Conservation (phyloP, 805 yeast genomes). For the Sungouiozyma ichnusensis region DNA sequence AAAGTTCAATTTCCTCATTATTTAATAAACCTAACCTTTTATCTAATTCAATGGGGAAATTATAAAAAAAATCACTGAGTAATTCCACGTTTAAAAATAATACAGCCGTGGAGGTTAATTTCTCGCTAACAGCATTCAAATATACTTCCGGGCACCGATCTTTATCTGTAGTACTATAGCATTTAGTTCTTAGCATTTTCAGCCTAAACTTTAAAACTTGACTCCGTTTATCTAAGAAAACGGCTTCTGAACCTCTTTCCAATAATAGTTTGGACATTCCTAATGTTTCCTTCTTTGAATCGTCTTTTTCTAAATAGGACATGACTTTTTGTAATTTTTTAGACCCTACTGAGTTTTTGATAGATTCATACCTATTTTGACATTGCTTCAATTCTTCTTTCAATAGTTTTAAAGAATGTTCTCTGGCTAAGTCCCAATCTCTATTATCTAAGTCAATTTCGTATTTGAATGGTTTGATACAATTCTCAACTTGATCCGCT, state of each 20-base stretch:
- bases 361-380: slow-evolving; percentile 44
- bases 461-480: slow-evolving; percentile 94
- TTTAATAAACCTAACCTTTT: slow-evolving; percentile 51
- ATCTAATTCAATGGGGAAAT: slow-evolving; percentile 91
- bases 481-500: slow-evolving; percentile 96
- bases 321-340: slow-evolving; percentile 76
- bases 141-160: slow-evolving; percentile 92
- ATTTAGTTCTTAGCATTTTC: slow-evolving; percentile 61
- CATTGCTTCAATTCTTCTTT: slow-evolving; percentile 85
- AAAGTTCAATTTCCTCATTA: slow-evolving; percentile 69
- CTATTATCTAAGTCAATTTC: slow-evolving; percentile 94
- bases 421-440: slow-evolving; percentile 80
- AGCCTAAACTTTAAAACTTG: slow-evolving; percentile 64
- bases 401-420: slow-evolving; percentile 60
- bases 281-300: slow-evolving; percentile 47
- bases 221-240: slow-evolving; percentile 66
- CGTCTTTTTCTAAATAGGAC: slow-evolving; percentile 44
- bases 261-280: slow-evolving; percentile 75
- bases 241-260: slow-evolving; percentile 72
- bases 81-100: slow-evolving; percentile 87
- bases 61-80: slow-evolving; percentile 88
- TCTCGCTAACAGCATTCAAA: slow-evolving; percentile 83
- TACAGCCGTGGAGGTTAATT: slow-evolving; percentile 86
- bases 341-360: slow-evolving; percentile 70
- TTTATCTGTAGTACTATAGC: slow-evolving; percentile 70